Conservation (phyloP, 2,329 filamentous ascomycete species). For the Fusarium devonianum region DNA sequence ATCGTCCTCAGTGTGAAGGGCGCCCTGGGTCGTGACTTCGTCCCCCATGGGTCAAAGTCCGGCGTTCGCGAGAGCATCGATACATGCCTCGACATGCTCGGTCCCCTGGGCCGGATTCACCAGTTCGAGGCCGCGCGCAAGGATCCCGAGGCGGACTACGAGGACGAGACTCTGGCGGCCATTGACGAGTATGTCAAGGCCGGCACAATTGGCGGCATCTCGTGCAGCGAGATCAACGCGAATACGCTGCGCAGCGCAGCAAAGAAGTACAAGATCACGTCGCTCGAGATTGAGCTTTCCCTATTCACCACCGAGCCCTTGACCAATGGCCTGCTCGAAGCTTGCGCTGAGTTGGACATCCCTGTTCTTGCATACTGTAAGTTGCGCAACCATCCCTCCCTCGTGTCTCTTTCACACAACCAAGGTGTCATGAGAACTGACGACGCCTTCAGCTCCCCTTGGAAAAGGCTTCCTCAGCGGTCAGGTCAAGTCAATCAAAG, state of each 20-base stretch:
- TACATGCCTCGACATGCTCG: slow-evolving; percentile 54
- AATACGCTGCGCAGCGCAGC: slow-evolving; percentile 54
- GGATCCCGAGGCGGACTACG: slow-evolving; percentile 59
- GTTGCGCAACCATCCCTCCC: slow-evolving; percentile 1
- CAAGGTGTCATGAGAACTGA: slow-evolving; percentile 14
- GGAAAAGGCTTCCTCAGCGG: slow-evolving; percentile 59
- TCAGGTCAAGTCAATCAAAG: slow-evolving; percentile 58
- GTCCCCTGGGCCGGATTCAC: slow-evolving; percentile 56
- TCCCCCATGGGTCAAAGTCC: slow-evolving; percentile 58
- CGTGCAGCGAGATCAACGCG: slow-evolving; percentile 55
- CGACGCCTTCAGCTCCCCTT: slow-evolving; percentile 52
- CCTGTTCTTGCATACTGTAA: slow-evolving; percentile 70
- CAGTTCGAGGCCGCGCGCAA: slow-evolving; percentile 66
- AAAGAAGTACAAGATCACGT: slow-evolving; percentile 50
- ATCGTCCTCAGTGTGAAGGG: slow-evolving; percentile 69
- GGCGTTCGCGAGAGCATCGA: slow-evolving; percentile 63
- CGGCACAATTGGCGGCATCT: slow-evolving; percentile 57
- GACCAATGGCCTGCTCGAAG: slow-evolving; percentile 55
- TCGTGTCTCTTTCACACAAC: slow-evolving; percentile 3
- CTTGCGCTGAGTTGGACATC: slow-evolving; percentile 68
- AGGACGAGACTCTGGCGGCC: slow-evolving; percentile 50
- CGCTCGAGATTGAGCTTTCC: slow-evolving; percentile 59
- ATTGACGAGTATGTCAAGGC: slow-evolving; percentile 55
- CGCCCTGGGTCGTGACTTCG: slow-evolving; percentile 48
- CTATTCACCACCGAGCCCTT: slow-evolving; percentile 54